A percentile compares a stretch with the other conserved stretches of the same genome.
These are phyloP conservation scores for Fusarium coicis DNA, from an alignment of 2,329 filamentous ascomycete species.

Conservation along the genomic window DNA sequence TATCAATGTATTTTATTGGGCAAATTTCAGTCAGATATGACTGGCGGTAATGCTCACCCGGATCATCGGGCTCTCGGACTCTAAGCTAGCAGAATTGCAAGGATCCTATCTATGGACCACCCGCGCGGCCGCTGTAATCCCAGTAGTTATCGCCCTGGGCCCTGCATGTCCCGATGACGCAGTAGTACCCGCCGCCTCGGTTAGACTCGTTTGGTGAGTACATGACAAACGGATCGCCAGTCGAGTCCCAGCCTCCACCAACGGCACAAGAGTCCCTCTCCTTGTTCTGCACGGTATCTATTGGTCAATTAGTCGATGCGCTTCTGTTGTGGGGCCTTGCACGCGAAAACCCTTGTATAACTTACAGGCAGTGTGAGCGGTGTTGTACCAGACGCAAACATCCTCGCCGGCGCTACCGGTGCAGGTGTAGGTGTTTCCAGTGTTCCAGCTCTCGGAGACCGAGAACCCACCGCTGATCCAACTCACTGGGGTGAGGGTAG, in stretches of 20 bases:
- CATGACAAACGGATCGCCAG: not conserved
- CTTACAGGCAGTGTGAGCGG: not conserved
- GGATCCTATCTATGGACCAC: not conserved
- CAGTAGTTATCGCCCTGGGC: not conserved
- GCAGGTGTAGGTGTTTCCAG: not conserved
- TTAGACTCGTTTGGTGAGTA: not conserved
- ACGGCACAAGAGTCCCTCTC: not conserved
- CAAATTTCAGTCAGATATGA: too few relatives aligned
- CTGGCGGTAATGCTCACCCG: not conserved
- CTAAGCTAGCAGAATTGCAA: not conserved
- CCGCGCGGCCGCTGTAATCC: constrained; percentile 4
- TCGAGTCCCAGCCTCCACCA: not conserved
- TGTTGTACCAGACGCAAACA: constrained; percentile 11
- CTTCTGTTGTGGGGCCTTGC: not conserved
- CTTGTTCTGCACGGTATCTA: not conserved
- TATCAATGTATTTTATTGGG: not conserved
- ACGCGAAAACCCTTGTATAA: not conserved
- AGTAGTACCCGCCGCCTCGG: constrained; percentile 1
- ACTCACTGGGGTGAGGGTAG: not conserved
- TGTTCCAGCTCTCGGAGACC: not conserved
- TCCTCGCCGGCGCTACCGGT: not conserved
- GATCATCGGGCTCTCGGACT: not conserved
- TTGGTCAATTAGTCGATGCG: not conserved
- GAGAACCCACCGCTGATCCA: not conserved
- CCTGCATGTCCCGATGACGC: not conserved